Base-by-base conservation (phyloP, 2,329 filamentous ascomycete species). In the Blumeria graminis region DNA sequence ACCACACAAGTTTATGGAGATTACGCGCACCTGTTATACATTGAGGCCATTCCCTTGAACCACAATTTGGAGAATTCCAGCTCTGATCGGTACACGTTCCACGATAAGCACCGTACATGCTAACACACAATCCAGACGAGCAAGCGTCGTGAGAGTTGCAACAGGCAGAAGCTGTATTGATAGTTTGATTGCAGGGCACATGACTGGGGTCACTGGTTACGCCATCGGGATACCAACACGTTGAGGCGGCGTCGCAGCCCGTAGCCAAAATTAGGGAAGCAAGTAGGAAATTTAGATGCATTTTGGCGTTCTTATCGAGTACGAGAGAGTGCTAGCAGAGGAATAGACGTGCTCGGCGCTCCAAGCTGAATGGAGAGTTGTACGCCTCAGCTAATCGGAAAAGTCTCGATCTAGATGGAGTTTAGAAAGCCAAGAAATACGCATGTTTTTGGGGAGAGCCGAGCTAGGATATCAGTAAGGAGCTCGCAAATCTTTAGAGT, bases 121-220 rank as follows among this genome's bases (percentile, higher is more conserved):
- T 59, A 33, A 61, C 50, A 45, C 59, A 61, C 16, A 60, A 53
- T 3, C 60, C 60, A 53, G 57, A 39, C 10, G 58, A 60, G 35
- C 60, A 60, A 6, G 58, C 56, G 51, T 61, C 60, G 10, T 56
- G 51, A 39, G 60, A 59, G 45, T 59, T 58, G 48, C 60, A 61
- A 45, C 60, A 61, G 32, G 60, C 55, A 36, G 60, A 60, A 8
- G 55, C 22, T 9, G 38, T 51, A 16, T 55, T 56, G 11, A 55
- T 58, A 0, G 59, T 61, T 46, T 59, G 59, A 39, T 61, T 60
- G 36, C 58, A 60, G 3, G 60, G 60, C 3, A 58, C 56, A 45
- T 61, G 59, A 36, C 16, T 51, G 13, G 57, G 58, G 5, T 56
- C 59, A 11, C 38, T 35, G 11, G 58, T 60, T 14, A 54, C 55